phyloP scores from a whole-genome alignment of 768 basidiomycete species.

The Asterophora lycoperdoides region DNA sequence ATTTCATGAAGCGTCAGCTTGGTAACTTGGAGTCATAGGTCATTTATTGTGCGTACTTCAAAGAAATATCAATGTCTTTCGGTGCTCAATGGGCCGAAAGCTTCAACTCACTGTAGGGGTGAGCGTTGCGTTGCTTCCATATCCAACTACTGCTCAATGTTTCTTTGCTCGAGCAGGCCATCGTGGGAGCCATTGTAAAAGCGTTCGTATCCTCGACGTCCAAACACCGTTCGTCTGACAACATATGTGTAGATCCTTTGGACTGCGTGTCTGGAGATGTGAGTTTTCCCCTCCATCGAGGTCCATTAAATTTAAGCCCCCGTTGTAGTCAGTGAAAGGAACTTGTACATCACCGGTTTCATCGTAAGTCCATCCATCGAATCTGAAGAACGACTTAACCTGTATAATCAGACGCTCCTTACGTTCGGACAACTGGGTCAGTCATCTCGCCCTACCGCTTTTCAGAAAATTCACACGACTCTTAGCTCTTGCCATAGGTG shows the following conservation, averaged over 20 bases:
- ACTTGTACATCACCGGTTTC: slow-evolving; percentile 46
- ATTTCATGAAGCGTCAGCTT: not conserved
- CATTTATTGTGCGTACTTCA: slow-evolving; percentile 41
- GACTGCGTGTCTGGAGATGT: slow-evolving; percentile 65
- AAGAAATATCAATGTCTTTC: not conserved
- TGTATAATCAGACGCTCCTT: slow-evolving; percentile 36
- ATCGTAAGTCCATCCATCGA: slow-evolving; percentile 40
- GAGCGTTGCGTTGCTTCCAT: slow-evolving; percentile 14
- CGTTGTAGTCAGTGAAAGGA: slow-evolving; percentile 51
- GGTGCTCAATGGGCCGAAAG: slow-evolving; percentile 22
- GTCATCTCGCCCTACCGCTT: slow-evolving; percentile 1
- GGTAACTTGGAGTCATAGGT: slow-evolving; percentile 29
- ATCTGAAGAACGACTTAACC: not conserved
- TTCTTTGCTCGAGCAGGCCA: slow-evolving; percentile 31
- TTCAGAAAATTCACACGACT: not conserved
- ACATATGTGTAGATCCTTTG: slow-evolving; percentile 42
- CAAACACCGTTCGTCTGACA: not conserved
- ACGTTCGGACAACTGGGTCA: slow-evolving; percentile 48
- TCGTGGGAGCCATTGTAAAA: slow-evolving; percentile 60
- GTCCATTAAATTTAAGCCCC: not conserved
- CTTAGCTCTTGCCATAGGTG: slow-evolving; percentile 38
- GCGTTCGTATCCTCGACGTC: slow-evolving; percentile 20
- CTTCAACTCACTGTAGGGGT: slow-evolving; percentile 45
- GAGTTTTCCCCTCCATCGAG: slow-evolving; percentile 13
- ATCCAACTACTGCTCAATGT: not conserved